Percentiles rank a stretch among this genome's conserved stretches.
Conservation (phyloP, 768 basidiomycete species). For the Hirschioporus abietinus region DNA sequence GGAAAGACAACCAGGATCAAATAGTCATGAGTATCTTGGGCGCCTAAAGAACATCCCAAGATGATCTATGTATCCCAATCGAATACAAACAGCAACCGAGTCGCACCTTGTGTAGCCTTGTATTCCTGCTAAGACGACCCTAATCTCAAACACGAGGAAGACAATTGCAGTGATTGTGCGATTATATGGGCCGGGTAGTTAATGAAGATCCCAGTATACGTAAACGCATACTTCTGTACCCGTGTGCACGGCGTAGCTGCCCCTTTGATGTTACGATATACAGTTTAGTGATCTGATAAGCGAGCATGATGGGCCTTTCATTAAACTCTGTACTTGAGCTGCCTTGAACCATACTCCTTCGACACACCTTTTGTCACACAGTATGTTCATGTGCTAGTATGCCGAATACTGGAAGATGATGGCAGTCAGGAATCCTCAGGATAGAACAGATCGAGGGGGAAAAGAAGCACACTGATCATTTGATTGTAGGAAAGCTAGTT, state of each 20-base stretch:
- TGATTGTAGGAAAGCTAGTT: too few species aligned
- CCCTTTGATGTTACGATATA: background rate
- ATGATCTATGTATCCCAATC: background rate
- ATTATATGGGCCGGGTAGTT: background rate
- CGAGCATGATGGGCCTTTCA: too few species aligned
- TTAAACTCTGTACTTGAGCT: too few species aligned
- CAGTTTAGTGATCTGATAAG: background rate
- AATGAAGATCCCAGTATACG: background rate
- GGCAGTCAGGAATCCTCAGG: too few species aligned
- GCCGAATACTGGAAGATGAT: too few species aligned
- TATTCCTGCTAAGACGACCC: background rate
- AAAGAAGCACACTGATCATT: too few species aligned
- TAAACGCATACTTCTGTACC: background rate
- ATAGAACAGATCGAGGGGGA: too few species aligned
- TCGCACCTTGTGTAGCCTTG: background rate
- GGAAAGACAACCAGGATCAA: background rate
- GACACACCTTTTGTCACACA: too few species aligned
- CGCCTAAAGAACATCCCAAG: background rate
- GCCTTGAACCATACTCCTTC: too few species aligned
- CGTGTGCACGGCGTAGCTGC: background rate
- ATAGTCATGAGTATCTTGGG: background rate
- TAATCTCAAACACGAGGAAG: background rate
- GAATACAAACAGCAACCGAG: background rate
- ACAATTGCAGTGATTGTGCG: background rate
- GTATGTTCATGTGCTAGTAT: too few species aligned